Evolutionary conservation across 2,329 filamentous ascomycete species (phyloP).

Genomic region (Furcasterigmium sp.): DNA sequence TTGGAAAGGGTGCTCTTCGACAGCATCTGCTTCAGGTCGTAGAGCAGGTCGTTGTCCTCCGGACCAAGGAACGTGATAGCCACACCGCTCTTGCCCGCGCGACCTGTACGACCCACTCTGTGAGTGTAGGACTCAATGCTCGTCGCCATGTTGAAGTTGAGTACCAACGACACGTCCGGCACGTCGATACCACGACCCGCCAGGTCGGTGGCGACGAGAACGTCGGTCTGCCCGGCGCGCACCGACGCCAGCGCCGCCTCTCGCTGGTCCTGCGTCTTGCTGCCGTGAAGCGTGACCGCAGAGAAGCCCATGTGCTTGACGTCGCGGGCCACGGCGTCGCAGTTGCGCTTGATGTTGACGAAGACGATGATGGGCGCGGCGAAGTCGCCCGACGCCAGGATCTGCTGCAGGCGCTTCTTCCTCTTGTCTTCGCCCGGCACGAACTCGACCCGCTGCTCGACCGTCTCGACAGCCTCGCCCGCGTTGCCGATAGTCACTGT

Average conservation of each 20-base stretch:
- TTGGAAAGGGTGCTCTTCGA: slow-evolving; percentile 82
- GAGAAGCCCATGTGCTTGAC: slow-evolving; percentile 93
- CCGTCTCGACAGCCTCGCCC: slow-evolving; percentile 94
- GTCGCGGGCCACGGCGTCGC: slow-evolving; percentile 88
- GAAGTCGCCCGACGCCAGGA: slow-evolving; percentile 76
- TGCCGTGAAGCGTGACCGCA: slow-evolving; percentile 85
- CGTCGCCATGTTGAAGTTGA: slow-evolving; percentile 98
- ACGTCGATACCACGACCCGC: slow-evolving; percentile 98
- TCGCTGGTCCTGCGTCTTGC: slow-evolving; percentile 96
- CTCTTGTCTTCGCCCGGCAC: slow-evolving; percentile 86
- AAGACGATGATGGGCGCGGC: slow-evolving; percentile 94
- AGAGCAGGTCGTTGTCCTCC: slow-evolving; percentile 86
- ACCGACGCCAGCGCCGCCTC: slow-evolving; percentile 87
- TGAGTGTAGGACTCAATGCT: slow-evolving; percentile 96
- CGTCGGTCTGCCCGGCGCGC: slow-evolving; percentile 72
- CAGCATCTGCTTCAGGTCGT: slow-evolving; percentile 94
- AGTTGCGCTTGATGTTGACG: slow-evolving; percentile 99
- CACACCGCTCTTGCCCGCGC: slow-evolving; percentile 94
- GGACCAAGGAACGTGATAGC: slow-evolving; percentile 92
- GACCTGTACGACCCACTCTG: slow-evolving; percentile 91
- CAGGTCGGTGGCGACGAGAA: slow-evolving; percentile 92
- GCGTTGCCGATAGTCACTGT: slow-evolving; percentile 92
- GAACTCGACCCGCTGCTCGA: slow-evolving; percentile 95
- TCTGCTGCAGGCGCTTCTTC: slow-evolving; percentile 92
- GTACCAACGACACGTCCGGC: slow-evolving; percentile 83